Evolutionary conservation across 2,329 filamentous ascomycete species (phyloP).

Genomic region (Pseudogymnoascus sp.): DNA sequence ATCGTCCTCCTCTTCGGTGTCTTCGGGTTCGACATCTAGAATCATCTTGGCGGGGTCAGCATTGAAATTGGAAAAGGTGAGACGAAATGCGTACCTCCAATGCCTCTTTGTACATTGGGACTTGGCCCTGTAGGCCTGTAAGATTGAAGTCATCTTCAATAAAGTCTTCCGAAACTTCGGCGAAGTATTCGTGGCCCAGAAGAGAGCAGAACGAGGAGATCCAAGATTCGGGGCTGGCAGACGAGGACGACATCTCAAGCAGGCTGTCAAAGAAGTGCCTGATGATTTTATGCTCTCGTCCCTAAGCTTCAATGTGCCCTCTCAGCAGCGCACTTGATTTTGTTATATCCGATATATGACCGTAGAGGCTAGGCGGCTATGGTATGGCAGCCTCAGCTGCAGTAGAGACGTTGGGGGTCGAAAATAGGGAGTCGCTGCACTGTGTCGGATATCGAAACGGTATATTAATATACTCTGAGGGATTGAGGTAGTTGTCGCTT

Average conservation of each 20-base stretch:
- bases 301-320: conserved; percentile 7
- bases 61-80: background rate
- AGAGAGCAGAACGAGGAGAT: conserved; percentile 95
- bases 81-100: conserved; percentile 55
- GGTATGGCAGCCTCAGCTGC: conserved; percentile 4
- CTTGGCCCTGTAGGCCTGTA: conserved; percentile 88
- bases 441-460: background rate
- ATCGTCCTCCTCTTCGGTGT: conserved; percentile 68
- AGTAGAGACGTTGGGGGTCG: background rate
- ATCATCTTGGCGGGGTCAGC: conserved; percentile 62
- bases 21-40: conserved; percentile 92
- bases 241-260: conserved; percentile 8
- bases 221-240: conserved; percentile 65
- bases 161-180: conserved; percentile 96
- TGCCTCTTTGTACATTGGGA: conserved; percentile 98
- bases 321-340: background rate
- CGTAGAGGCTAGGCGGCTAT: background rate
- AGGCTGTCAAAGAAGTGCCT: background rate
- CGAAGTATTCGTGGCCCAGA: conserved; percentile 96
- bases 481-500: conserved; percentile 9
- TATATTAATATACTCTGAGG: background rate
- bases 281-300: conserved; percentile 8
- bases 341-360: conserved; percentile 3
- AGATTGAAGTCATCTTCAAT: conserved; percentile 99
- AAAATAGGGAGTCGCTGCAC: background rate